Evolutionary conservation across 805 yeast species (phyloP).

Genomic region (Candida silvicultrix): DNA sequence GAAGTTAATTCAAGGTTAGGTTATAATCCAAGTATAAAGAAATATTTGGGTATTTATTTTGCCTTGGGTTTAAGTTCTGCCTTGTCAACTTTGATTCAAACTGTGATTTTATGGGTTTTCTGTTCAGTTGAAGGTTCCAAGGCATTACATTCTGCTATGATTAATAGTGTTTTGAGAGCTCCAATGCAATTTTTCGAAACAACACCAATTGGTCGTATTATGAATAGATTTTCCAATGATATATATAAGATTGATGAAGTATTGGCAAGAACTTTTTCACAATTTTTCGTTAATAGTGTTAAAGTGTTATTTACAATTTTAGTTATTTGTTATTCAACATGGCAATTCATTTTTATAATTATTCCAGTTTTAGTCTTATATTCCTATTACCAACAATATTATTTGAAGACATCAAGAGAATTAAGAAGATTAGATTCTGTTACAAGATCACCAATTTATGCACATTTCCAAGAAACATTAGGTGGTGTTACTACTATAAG

Average conservation of each 20-base stretch:
- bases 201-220: conserved; percentile 88
- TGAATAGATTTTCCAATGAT: conserved; percentile 89
- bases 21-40: conserved; percentile 63
- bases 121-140: conserved; percentile 83
- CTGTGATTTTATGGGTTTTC: conserved; percentile 66
- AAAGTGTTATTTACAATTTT: conserved; percentile 68
- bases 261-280: conserved; percentile 62
- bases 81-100: conserved; percentile 52
- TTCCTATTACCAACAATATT: conserved; percentile 68
- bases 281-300: conserved; percentile 55
- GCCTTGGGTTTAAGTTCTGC: conserved; percentile 68
- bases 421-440: conserved; percentile 77
- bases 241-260: conserved; percentile 82
- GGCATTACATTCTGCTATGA: conserved; percentile 70
- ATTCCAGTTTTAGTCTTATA: conserved; percentile 64
- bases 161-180: conserved; percentile 67
- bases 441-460: conserved; percentile 73
- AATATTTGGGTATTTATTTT: conserved; percentile 71
- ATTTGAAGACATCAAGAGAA: conserved; percentile 72
- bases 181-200: conserved; percentile 97
- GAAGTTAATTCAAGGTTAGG: conserved; percentile 73
- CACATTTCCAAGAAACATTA: conserved; percentile 79
- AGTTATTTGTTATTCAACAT: conserved; percentile 82
- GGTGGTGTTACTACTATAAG: conserved; percentile 71
- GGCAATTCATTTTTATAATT: conserved; percentile 72